Evolutionary conservation across 1,284 basidiomycete species (phyloP).

Genomic region (Naganishia albida): DNA sequence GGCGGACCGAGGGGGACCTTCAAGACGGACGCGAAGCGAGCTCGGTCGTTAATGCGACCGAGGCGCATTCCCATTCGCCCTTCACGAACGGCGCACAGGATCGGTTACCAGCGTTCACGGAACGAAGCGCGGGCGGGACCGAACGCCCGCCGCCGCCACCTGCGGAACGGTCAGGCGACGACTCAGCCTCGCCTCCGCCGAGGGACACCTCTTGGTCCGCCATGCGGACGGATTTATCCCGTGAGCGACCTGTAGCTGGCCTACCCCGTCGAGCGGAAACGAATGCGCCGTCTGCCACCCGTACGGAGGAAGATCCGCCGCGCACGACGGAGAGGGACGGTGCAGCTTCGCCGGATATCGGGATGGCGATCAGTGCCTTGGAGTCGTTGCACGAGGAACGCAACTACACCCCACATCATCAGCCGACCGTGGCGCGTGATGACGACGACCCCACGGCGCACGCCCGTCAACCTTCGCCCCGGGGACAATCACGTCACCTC

Average conservation of each 20-base stretch:
- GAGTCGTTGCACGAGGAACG: constrained; percentile 14
- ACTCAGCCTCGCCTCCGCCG: not conserved
- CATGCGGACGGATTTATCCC: not conserved
- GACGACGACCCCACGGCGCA: too few species aligned
- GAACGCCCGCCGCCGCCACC: too few species aligned
- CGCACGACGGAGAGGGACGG: not conserved
- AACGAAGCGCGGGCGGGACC: too few species aligned
- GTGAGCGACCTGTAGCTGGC: too few species aligned
- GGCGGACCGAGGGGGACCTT: not conserved
- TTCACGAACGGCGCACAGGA: not conserved
- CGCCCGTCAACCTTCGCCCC: too few species aligned
- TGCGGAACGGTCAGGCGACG: not conserved
- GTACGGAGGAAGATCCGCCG: not conserved
- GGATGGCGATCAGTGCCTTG: constrained; percentile 3
- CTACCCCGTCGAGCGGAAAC: not conserved
- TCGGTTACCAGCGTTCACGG: too few species aligned
- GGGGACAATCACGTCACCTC: too few species aligned
- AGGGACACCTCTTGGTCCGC: not conserved
- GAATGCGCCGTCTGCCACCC: not conserved
- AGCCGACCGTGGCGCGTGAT: not conserved
- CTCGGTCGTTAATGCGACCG: too few species aligned
- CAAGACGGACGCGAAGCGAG: not conserved
- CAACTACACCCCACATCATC: not conserved
- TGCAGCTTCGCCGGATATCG: constrained; percentile 2
- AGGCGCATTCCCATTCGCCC: not conserved